A percentile compares a stretch with the other conserved stretches of the same genome.
phyloP scores from a whole-genome alignment of 2,329 filamentous ascomycete genomes.

The Monilinia aucupariae region DNA sequence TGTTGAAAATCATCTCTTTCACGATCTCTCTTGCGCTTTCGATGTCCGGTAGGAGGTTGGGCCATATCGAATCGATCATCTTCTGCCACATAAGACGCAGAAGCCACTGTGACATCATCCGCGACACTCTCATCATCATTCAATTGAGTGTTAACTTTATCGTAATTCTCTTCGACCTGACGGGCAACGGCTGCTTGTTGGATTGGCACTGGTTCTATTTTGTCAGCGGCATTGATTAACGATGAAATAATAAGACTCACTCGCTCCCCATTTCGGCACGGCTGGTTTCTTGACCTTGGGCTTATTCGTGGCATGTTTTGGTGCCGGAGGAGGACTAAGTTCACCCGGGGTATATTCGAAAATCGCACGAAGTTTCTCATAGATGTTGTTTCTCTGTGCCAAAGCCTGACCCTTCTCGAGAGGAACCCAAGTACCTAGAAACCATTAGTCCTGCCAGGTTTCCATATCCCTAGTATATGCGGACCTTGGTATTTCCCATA shows the following conservation, averaged over 20 bases:
- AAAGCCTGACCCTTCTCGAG: conserved; percentile 74
- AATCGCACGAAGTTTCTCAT: conserved; percentile 76
- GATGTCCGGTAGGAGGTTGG: conserved; percentile 55
- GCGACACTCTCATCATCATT: conserved; percentile 71
- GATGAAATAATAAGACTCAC: conserved; percentile 34
- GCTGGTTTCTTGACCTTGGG: conserved; percentile 68
- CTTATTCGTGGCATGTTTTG: conserved; percentile 84
- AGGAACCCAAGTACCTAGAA: conserved; percentile 87
- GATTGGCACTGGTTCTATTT: conserved; percentile 35
- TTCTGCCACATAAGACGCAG: conserved; percentile 78
- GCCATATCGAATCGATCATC: conserved; percentile 71
- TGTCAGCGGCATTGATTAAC: conserved; percentile 26
- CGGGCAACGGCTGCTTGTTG: conserved; percentile 35
- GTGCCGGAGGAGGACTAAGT: conserved; percentile 85
- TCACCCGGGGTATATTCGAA: conserved; percentile 85
- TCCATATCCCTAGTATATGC: background rate
- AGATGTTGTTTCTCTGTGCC: conserved; percentile 79
- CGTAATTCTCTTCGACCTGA: conserved; percentile 56
- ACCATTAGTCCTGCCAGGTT: conserved; percentile 25
- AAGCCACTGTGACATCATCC: conserved; percentile 76
- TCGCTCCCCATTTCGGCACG: conserved; percentile 53
- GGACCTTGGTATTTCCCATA: conserved; percentile 96
- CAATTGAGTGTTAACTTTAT: conserved; percentile 56
- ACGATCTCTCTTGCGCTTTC: conserved; percentile 67
- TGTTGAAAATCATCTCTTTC: conserved; percentile 57